phyloP scores from a whole-genome alignment of 768 basidiomycete genomes.

The Pisolithus marmoratus region DNA sequence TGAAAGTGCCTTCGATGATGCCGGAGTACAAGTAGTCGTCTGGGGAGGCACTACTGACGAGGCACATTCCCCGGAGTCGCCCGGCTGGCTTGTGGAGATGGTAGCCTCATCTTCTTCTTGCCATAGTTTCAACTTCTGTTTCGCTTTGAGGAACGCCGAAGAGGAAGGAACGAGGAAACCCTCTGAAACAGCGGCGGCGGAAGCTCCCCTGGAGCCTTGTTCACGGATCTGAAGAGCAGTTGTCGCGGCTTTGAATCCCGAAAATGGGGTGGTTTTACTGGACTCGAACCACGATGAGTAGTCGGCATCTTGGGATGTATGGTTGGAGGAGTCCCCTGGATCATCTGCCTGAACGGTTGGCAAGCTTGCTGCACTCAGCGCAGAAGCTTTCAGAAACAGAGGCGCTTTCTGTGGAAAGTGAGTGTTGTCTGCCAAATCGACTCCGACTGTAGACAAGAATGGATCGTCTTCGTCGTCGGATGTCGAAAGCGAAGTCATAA shows the following conservation, averaged over 20 bases:
- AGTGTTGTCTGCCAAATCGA: background rate
- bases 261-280: constrained; percentile 18
- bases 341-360: background rate
- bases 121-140: constrained; percentile 48
- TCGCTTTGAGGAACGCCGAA: constrained; percentile 48
- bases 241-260: constrained; percentile 36
- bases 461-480: constrained; percentile 18
- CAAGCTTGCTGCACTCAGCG: constrained; percentile 1
- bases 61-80: constrained; percentile 16
- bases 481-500: background rate
- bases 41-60: constrained; percentile 9
- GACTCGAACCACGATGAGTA: constrained; percentile 49
- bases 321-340: constrained; percentile 31
- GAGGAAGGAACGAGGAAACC: constrained; percentile 48
- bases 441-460: constrained; percentile 6
- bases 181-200: constrained; percentile 15
- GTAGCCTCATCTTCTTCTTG: constrained; percentile 29
- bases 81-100: constrained; percentile 4
- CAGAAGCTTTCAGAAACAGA: constrained; percentile 14
- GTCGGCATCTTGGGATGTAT: constrained; percentile 34
- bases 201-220: constrained; percentile 5
- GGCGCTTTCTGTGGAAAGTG: background rate
- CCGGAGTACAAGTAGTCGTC: constrained; percentile 32
- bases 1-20: constrained; percentile 32
- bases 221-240: constrained; percentile 7